phyloP scores from a whole-genome alignment of 495 filamentous ascomycete species.

The Penicillium taxi region DNA sequence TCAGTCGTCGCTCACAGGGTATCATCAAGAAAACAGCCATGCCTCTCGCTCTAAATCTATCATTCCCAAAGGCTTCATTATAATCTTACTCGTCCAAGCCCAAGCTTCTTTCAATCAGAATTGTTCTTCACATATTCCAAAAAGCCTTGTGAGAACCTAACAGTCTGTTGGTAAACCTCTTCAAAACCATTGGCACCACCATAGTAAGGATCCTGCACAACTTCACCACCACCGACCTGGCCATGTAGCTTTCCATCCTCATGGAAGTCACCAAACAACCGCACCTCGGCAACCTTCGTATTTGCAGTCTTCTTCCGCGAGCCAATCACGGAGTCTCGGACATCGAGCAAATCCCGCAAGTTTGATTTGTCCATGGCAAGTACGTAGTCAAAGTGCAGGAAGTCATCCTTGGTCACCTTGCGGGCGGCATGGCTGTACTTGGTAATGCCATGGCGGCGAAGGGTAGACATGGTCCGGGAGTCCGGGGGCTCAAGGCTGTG shows the following conservation, averaged over 20 bases:
- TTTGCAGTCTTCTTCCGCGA: conserved; percentile 33
- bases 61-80: too few relatives aligned
- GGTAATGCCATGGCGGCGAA: conserved; percentile 63
- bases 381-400: conserved; percentile 81
- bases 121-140: conserved; percentile 41
- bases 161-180: conserved; percentile 74
- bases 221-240: conserved; percentile 60
- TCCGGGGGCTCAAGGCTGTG: conserved; percentile 69
- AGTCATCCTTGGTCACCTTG: conserved; percentile 64
- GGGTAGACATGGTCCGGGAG: conserved; percentile 73
- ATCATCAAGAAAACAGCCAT: too few relatives aligned
- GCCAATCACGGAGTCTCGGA: conserved; percentile 43
- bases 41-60: too few relatives aligned
- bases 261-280: conserved; percentile 80
- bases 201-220: conserved; percentile 90
- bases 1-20: too few relatives aligned
- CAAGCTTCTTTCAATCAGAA: too few relatives aligned
- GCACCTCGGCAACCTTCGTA: conserved; percentile 46
- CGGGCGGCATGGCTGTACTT: conserved; percentile 72
- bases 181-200: conserved; percentile 76
- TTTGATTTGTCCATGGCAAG: conserved; percentile 93
- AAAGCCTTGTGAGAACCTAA: conserved; percentile 72
- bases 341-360: conserved; percentile 56
- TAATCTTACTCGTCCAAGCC: conserved; percentile 1
- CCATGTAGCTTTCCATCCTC: conserved; percentile 61